A percentile compares a stretch with the other conserved stretches of the same genome.
Conservation (phyloP, 2,329 filamentous ascomycete species). For the Chaetomium sp. region DNA sequence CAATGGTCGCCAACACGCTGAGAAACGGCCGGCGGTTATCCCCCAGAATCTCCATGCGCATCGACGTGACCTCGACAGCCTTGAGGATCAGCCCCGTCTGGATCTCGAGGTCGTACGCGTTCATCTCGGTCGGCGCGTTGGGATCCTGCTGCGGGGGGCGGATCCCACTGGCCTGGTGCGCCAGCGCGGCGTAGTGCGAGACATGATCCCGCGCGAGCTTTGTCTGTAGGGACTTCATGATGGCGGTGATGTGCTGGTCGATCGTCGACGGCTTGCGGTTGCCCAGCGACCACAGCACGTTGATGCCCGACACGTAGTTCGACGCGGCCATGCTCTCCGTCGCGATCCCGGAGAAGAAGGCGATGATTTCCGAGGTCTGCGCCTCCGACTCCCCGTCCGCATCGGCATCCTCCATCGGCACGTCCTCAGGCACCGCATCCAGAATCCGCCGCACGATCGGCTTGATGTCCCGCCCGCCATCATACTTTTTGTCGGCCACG, state of each 20-base stretch:
- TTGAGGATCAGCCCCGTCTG: constrained; percentile 90
- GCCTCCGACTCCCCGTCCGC: constrained; percentile 78
- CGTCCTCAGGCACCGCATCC: constrained; percentile 77
- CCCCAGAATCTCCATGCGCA: constrained; percentile 85
- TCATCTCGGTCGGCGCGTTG: constrained; percentile 53
- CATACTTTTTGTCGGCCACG: constrained; percentile 60
- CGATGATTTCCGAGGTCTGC: constrained; percentile 79
- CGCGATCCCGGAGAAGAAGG: constrained; percentile 75
- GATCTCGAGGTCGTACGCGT: constrained; percentile 75
- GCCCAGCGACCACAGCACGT: constrained; percentile 87
- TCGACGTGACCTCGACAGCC: constrained; percentile 84
- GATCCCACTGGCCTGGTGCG: constrained; percentile 41
- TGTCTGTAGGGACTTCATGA: constrained; percentile 89
- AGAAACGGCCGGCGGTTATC: constrained; percentile 90
- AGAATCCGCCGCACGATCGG: constrained; percentile 77
- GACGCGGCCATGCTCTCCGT: constrained; percentile 77
- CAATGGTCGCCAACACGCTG: constrained; percentile 86
- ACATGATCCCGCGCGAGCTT: constrained; percentile 94
- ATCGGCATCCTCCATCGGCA: constrained; percentile 66
- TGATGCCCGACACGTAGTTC: constrained; percentile 83
- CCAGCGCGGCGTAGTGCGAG: constrained; percentile 58
- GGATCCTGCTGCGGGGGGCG: constrained; percentile 45
- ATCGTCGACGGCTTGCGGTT: constrained; percentile 79
- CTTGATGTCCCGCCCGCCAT: constrained; percentile 63
- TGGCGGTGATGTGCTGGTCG: constrained; percentile 75